Base-by-base conservation (phyloP, 331 rosid genomes). In the Cydonia oblonga region DNA sequence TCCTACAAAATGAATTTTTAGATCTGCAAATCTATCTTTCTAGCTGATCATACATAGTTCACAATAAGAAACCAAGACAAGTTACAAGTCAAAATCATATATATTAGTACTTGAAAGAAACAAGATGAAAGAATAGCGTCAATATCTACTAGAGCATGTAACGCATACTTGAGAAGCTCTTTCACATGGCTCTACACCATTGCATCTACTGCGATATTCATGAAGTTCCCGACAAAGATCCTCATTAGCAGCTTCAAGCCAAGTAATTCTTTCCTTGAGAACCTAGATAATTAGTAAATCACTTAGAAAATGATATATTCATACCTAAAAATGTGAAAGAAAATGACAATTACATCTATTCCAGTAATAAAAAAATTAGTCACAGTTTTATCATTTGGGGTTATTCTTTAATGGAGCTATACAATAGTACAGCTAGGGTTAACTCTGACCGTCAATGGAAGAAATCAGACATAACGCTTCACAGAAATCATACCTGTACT, bases 191-290 rank as follows among this genome's bases (percentile, higher is more conserved):
- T 86, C 93, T 63, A 68, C 84, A 68, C 32, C 72, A 60, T 87
- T 76, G 84, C 89, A 88, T 92, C 87, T 89, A 68, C 92, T 96
- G 51, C 96, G 96, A 79, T 81, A 82, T 76, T 90, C 96, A 52
- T 88, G 99, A 87, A 96, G 97, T 84, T 96, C 97, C 20, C 90
- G 87, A 81, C 96, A 90, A 76, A 96, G 97, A 81, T 96, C 96
- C 81, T 87, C 97, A 83, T 96, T 96, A 78, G 97, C 87, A 78
- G 97, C 96, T 88, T 96, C 99, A 78, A 96, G 99, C 90, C 96
- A 90, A 76, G 93, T 65, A 84, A 96, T 88, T 78, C 96, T 88
- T 87, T 96, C 99, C 93, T 92, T 96, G 63, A 96, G 96, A 73
- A 85, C 92, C 99, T 96, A 78, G 77, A 62, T 12, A 78, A 75